A percentile compares a stretch with the other conserved stretches of the same genome.
These are phyloP conservation scores for Yarrowia keelungensis DNA, from an alignment of 805 yeast species.

Conservation along the genomic window DNA sequence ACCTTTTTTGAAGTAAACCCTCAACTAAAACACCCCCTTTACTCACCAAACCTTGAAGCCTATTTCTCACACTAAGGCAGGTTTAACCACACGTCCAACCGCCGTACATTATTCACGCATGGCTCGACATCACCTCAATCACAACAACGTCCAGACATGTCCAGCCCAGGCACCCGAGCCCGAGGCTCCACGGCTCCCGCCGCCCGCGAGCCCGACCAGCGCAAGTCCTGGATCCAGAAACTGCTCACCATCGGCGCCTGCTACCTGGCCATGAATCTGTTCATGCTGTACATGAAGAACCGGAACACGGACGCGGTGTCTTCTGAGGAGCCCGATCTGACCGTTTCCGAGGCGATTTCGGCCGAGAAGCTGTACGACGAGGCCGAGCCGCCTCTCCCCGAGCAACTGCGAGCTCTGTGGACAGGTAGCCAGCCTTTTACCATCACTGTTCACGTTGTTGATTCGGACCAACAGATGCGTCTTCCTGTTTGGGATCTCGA, in stretches of 20 bases:
- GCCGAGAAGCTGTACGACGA: slow-evolving; percentile 21
- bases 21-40: too few species aligned
- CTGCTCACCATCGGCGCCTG: slow-evolving; percentile 17
- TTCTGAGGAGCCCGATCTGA: slow-evolving; percentile 17
- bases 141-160: slow-evolving; percentile 8
- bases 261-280: slow-evolving; percentile 21
- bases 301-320: background rate
- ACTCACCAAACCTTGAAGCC: too few species aligned
- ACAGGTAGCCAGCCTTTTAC: slow-evolving; percentile 19
- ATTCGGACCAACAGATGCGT: background rate
- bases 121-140: background rate
- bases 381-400: slow-evolving; percentile 4
- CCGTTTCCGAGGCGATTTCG: slow-evolving; percentile 13
- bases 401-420: slow-evolving; percentile 16
- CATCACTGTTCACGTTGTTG: slow-evolving; percentile 5
- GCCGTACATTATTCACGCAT: slow-evolving; percentile 13
- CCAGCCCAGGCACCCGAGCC: background rate
- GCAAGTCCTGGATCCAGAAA: slow-evolving; percentile 18
- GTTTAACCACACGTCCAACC: too few species aligned
- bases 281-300: slow-evolving; percentile 8
- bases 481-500: slow-evolving; percentile 20
- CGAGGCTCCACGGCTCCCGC: background rate
- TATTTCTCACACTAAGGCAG: too few species aligned
- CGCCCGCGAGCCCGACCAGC: slow-evolving; percentile 5
- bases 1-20: too few species aligned